Percentiles rank a stretch among this genome's conserved stretches.
Evolutionary conservation across 805 yeast species (phyloP).

Genomic region (Candida palmyrensis): DNA sequence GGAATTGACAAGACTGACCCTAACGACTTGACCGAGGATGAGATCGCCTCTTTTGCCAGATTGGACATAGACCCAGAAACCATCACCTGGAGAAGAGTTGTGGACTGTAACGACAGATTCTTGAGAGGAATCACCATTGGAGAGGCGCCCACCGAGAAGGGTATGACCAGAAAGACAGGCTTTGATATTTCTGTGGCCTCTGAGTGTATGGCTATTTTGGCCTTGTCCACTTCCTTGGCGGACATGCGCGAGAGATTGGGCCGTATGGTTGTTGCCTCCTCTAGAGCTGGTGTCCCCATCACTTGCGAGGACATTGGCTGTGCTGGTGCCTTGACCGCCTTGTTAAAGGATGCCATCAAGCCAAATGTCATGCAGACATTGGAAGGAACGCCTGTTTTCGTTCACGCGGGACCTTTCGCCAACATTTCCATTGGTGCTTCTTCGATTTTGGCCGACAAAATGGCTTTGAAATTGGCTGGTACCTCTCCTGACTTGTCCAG

Average conservation of each 20-base stretch:
- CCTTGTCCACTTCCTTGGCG: constrained; percentile 61
- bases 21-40: constrained; percentile 66
- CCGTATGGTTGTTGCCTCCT: constrained; percentile 67
- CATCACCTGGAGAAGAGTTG: constrained; percentile 79
- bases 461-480: constrained; percentile 79
- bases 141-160: constrained; percentile 77
- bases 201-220: constrained; percentile 82
- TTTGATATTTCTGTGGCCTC: constrained; percentile 84
- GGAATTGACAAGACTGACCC: constrained; percentile 71
- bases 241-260: constrained; percentile 76
- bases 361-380: constrained; percentile 85
- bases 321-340: constrained; percentile 82
- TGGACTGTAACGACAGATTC: constrained; percentile 79
- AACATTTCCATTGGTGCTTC: constrained; percentile 85
- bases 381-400: constrained; percentile 84
- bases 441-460: constrained; percentile 73
- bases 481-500: constrained; percentile 42
- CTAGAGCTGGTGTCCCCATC: constrained; percentile 63
- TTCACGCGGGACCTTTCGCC: constrained; percentile 88
- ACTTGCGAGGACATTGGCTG: constrained; percentile 82
- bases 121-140: constrained; percentile 76
- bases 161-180: constrained; percentile 67
- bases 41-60: constrained; percentile 58
- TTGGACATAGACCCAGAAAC: constrained; percentile 74
- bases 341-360: constrained; percentile 75